Evolutionary conservation across 2,329 filamentous ascomycete species (phyloP).

Genomic region (Aspergillus neotritici): DNA sequence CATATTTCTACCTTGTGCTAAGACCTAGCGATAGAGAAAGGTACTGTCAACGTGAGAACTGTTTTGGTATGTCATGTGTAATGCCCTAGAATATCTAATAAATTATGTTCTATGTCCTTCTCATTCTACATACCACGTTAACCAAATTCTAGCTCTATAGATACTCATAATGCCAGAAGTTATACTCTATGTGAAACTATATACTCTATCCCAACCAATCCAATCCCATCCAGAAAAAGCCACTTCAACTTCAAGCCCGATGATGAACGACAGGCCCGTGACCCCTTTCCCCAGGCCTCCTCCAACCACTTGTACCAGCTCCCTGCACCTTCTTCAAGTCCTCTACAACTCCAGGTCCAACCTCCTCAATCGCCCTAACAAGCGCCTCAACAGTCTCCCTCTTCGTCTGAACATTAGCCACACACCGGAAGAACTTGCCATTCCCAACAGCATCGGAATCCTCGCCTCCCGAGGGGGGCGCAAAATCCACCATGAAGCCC

Average conservation of each 20-base stretch:
- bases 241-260: conserved; percentile 5
- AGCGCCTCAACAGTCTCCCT: conserved; percentile 59
- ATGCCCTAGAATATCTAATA: too few species aligned
- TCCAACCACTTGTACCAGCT: conserved; percentile 8
- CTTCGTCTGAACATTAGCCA: conserved; percentile 59
- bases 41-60: too few species aligned
- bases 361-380: conserved; percentile 53
- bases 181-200: too few species aligned
- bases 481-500: conserved; percentile 67
- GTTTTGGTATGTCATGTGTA: too few species aligned
- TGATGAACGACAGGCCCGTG: conserved; percentile 32
- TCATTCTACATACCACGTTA: too few species aligned
- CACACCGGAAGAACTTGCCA: conserved; percentile 63
- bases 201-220: too few species aligned
- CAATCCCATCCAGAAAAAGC: not conserved
- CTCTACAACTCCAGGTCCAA: conserved; percentile 32
- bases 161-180: too few species aligned
- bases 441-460: conserved; percentile 42
- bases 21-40: too few species aligned
- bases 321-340: conserved; percentile 19
- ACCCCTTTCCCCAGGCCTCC: conserved; percentile 28
- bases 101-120: too few species aligned
- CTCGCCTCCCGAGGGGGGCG: conserved; percentile 46
- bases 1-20: too few species aligned
- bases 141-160: too few species aligned